Percentiles rank a stretch among this genome's conserved stretches.
phyloP scores from a whole-genome alignment of 2,329 filamentous ascomycete genomes.

The Hypoxylon sp. region DNA sequence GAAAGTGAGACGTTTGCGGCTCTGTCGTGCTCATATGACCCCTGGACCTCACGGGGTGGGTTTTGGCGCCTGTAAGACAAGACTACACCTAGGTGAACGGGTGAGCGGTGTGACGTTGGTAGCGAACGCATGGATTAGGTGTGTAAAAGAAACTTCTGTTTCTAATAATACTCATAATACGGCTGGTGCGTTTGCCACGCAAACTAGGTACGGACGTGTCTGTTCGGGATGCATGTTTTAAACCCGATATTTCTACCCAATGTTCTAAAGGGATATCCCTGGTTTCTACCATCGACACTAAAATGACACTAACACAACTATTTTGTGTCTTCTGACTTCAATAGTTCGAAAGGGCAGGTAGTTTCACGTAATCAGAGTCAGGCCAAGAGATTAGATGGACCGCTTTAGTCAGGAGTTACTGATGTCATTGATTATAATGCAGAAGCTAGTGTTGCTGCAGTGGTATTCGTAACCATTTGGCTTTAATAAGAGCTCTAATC shows the following conservation, averaged over 20 bases:
- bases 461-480: constrained; percentile 11
- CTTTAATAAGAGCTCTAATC: background rate
- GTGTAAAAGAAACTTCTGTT: background rate
- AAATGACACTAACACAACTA: background rate
- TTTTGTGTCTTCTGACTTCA: background rate
- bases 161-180: constrained; percentile 1
- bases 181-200: constrained; percentile 9
- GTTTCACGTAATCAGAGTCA: constrained; percentile 1
- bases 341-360: background rate
- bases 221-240: constrained; percentile 4
- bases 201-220: constrained; percentile 6
- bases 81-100: constrained; percentile 7
- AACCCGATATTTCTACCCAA: background rate
- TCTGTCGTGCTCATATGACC: constrained; percentile 22
- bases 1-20: constrained; percentile 17
- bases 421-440: constrained; percentile 23
- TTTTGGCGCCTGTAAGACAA: background rate
- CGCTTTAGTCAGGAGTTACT: constrained; percentile 10
- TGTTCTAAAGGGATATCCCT: background rate
- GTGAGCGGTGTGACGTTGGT: constrained; percentile 7
- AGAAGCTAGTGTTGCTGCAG: constrained; percentile 12
- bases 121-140: background rate
- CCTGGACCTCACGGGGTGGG: constrained; percentile 10
- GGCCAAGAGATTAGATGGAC: constrained; percentile 5
- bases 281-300: background rate